Base-by-base conservation (phyloP, 768 basidiomycete genomes). In the Hebeloma cylindrosporum region DNA sequence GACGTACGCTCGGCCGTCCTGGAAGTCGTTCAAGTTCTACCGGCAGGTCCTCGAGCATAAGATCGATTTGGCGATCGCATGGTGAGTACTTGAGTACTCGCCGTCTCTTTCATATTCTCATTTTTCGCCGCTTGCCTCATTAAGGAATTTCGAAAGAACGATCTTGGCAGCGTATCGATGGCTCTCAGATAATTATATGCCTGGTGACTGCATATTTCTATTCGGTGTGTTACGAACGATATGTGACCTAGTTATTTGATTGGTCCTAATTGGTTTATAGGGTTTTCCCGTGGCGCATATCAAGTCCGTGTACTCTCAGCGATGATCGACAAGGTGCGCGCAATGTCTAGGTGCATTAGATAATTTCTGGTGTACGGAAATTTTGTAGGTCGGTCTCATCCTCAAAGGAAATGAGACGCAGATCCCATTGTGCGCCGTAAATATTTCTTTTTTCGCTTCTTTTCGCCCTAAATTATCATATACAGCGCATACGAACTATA, bases 361-460 rank as follows among this genome's bases (percentile, higher is more conserved):
- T 32, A 6, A 8, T 13, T 31, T 20, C 22, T n/a, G 14, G n/a
- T 39, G 45, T 21, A 37, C 45, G 5, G 38, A n/a, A n/a, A n/a
- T n/a, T n/a, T 39, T 4, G 20, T 18, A 74, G 73, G 70, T 75
- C 4, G 74, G 73, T 7, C 47, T 75, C 7, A 59, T 74, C 31
- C 53, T 60, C n/a, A 61, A 61, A 16, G 71, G 71, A 32, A 73
- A 73, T 40, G 51, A 68, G 10, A 64, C 67, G 25, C 72, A 71
- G 36, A 51, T 54, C 5, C 49, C 53, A 16, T 54, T 54, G 53
- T 51, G 29, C 14, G 46, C 36, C 10, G 4, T 7, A 16, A 17
- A 3, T 23, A 37, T 39, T 14, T 18, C 40, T 14, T n/a, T n/a
- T n/a, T n/a, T n/a, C n/a, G n/a, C 40, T 28, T 21, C 23, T 27